Evolutionary conservation across 2,329 filamentous ascomycete genomes (phyloP).

Genomic region (Ophiocordyceps camponoti-saundersi): DNA sequence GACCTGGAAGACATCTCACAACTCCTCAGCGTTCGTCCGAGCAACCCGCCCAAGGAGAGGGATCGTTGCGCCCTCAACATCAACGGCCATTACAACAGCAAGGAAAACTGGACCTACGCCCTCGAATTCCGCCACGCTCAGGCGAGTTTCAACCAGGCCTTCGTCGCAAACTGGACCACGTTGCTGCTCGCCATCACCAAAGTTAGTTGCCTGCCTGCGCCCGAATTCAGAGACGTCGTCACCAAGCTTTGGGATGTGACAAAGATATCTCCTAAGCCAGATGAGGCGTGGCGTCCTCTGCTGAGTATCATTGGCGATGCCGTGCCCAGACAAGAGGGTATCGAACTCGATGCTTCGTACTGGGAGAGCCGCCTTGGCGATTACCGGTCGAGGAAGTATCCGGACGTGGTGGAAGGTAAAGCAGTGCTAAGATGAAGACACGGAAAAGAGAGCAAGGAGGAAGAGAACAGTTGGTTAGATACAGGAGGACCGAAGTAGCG

Average conservation of each 20-base stretch:
- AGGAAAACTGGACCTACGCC: conserved; percentile 1
- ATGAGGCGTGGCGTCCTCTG: not conserved
- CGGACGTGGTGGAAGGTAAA: not conserved
- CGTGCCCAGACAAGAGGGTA: not conserved
- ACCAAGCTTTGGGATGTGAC: not conserved
- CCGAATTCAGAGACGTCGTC: conserved; percentile 1
- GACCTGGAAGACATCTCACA: not conserved
- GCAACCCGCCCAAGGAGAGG: too few relatives aligned
- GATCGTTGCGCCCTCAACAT: not conserved
- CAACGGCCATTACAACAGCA: not conserved
- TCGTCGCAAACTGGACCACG: conserved; percentile 3
- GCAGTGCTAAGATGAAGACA: not conserved
- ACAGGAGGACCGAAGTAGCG: not conserved
- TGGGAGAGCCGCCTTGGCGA: not conserved
- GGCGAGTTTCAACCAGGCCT: conserved; percentile 2
- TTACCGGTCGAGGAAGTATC: not conserved
- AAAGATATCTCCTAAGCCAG: too few relatives aligned
- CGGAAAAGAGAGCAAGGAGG: too few relatives aligned
- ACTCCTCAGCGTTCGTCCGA: not conserved
- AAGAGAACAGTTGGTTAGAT: not conserved
- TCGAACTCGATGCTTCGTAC: not conserved
- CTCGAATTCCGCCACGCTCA: conserved; percentile 7
- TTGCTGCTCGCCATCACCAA: conserved; percentile 4
- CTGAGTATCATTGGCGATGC: not conserved
- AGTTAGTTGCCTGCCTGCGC: conserved; percentile 2